A percentile compares a stretch with the other conserved stretches of the same genome.
Conservation (phyloP, 2,329 filamentous ascomycete species). For the Diaporthe amygdali region DNA sequence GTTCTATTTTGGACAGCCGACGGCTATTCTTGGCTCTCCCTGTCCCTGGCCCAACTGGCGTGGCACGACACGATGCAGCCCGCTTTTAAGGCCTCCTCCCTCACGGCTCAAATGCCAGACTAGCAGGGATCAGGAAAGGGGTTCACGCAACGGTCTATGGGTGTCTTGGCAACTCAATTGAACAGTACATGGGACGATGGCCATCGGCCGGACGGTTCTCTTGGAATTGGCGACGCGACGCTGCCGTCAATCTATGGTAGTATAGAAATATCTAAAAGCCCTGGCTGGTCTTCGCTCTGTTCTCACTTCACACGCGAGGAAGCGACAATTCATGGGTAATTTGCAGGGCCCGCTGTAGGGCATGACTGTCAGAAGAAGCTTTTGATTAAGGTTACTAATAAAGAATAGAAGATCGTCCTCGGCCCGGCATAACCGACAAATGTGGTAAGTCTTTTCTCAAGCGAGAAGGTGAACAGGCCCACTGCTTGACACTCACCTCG, state of each 20-base stretch:
- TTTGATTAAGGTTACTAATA: slow-evolving; percentile 1
- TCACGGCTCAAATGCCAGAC: neutral
- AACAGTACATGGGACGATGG: neutral
- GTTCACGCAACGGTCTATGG: neutral
- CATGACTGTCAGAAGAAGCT: slow-evolving; percentile 6
- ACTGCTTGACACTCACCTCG: slow-evolving; percentile 11
- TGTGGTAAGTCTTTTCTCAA: slow-evolving; percentile 1
- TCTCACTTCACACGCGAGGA: neutral
- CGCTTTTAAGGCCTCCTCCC: neutral
- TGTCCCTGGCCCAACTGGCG: neutral
- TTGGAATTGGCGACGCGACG: neutral
- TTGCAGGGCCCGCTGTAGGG: neutral
- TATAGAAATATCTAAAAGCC: neutral
- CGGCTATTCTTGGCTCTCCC: neutral
- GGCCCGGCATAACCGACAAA: slow-evolving; percentile 7
- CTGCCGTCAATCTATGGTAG: too few relatives aligned
- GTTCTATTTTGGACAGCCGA: slow-evolving; percentile 4
- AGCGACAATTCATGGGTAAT: neutral
- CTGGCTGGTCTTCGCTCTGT: too few relatives aligned
- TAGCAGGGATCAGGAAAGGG: slow-evolving; percentile 4
- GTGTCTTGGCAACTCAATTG: neutral
- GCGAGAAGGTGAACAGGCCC: neutral
- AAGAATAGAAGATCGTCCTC: neutral
- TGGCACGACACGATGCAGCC: neutral
- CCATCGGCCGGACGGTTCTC: neutral